Conservation (phyloP, 106 monocot species). For the Dendrobium officinale region DNA sequence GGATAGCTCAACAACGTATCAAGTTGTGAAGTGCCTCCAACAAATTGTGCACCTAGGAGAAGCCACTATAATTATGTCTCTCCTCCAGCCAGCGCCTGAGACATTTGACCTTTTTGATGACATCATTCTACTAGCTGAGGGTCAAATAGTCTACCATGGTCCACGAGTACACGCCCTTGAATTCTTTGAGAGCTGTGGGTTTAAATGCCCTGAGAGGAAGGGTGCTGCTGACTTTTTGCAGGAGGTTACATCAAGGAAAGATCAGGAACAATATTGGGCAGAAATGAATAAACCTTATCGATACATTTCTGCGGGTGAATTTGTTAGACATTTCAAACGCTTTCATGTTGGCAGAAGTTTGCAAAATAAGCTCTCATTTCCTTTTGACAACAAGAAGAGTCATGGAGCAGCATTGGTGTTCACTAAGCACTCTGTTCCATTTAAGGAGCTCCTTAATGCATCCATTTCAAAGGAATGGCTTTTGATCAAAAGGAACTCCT, state of each 20-base stretch:
- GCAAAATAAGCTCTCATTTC: conserved; percentile 43
- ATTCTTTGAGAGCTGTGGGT: conserved; percentile 76
- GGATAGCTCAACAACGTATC: conserved; percentile 81
- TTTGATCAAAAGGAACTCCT: conserved; percentile 70
- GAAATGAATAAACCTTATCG: conserved; percentile 44
- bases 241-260: conserved; percentile 88
- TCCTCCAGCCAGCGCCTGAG: conserved; percentile 90
- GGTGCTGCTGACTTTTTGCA: conserved; percentile 84
- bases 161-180: conserved; percentile 34
- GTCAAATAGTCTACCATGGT: conserved; percentile 51
- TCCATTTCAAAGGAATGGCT: conserved; percentile 74
- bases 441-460: conserved; percentile 53
- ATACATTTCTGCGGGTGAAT: conserved; percentile 60
- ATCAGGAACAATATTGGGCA: conserved; percentile 85
- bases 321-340: conserved; percentile 33
- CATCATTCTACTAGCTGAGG: conserved; percentile 17
- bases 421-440: conserved; percentile 35
- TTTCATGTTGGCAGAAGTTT: conserved; percentile 46
- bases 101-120: conserved; percentile 32
- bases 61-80: conserved; percentile 60
- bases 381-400: conserved; percentile 42
- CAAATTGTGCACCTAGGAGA: conserved; percentile 71
- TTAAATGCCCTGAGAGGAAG: conserved; percentile 86
- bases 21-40: conserved; percentile 72
- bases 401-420: conserved; percentile 56